These are phyloP conservation scores for Pythium plurisporium DNA, from an alignment of 352 stramenopile species.

Conservation along the genomic window DNA sequence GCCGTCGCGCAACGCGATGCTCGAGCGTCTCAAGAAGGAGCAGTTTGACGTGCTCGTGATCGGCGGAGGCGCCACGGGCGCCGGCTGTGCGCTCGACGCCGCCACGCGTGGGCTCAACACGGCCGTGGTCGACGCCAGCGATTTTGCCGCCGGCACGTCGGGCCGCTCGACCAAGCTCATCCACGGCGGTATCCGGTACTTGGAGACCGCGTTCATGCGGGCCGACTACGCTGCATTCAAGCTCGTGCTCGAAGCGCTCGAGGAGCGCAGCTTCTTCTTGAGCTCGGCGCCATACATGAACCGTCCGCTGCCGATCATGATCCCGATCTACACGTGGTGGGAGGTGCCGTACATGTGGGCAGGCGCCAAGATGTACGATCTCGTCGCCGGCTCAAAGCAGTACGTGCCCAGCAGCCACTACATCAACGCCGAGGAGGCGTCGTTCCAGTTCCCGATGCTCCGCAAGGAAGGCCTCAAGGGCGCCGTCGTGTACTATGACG, in stretches of 20 bases:
- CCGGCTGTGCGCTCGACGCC: conserved; percentile 89
- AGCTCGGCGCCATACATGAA: conserved; percentile 94
- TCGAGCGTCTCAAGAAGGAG: conserved; percentile 83
- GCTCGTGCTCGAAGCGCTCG: conserved; percentile 91
- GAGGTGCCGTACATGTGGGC: conserved; percentile 94
- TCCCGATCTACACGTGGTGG: conserved; percentile 95
- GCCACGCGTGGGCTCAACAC: conserved; percentile 91
- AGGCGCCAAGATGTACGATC: conserved; percentile 91
- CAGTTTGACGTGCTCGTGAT: conserved; percentile 94
- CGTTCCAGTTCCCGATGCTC: conserved; percentile 94
- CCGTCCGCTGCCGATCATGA: conserved; percentile 93
- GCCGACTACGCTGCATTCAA: conserved; percentile 87
- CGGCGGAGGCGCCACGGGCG: conserved; percentile 89
- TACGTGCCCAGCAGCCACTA: conserved; percentile 88
- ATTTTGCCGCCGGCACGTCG: conserved; percentile 92
- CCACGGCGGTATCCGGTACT: conserved; percentile 93
- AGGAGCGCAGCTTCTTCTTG: conserved; percentile 92
- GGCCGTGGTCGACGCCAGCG: conserved; percentile 88
- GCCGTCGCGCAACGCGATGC: conserved; percentile 57
- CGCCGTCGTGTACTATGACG: conserved; percentile 89
- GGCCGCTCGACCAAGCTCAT: conserved; percentile 94
- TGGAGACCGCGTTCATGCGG: conserved; percentile 94
- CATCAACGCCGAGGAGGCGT: conserved; percentile 88
- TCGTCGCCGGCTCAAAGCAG: conserved; percentile 86
- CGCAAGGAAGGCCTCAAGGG: conserved; percentile 90